Evolutionary conservation across 2,329 filamentous ascomycete genomes (phyloP).

Genomic region (Xylariaceae sp.): DNA sequence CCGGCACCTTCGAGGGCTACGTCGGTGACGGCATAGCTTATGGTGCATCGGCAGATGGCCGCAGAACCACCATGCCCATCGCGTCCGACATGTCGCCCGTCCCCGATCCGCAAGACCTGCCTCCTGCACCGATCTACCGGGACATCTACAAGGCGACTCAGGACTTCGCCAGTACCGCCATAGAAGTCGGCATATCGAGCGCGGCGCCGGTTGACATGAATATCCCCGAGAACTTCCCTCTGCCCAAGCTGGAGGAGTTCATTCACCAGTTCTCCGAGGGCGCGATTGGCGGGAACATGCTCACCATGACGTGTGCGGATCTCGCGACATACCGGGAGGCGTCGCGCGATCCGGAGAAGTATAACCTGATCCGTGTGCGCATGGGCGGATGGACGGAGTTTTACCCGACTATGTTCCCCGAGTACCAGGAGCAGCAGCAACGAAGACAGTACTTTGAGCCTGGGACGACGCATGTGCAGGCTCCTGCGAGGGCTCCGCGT

Average conservation of each 20-base stretch:
- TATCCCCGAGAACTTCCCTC: slow-evolving; percentile 22
- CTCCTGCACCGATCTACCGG: slow-evolving; percentile 9
- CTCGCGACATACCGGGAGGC: slow-evolving; percentile 19
- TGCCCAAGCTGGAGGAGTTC: slow-evolving; percentile 14
- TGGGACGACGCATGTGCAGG: too few relatives aligned
- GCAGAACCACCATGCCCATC: slow-evolving; percentile 19
- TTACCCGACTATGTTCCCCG: slow-evolving; percentile 22
- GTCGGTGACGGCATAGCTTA: slow-evolving; percentile 20
- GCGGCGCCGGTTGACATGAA: slow-evolving; percentile 25
- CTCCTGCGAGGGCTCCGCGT: too few relatives aligned
- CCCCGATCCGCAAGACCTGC: slow-evolving; percentile 18
- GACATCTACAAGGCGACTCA: slow-evolving; percentile 19
- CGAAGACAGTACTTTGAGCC: slow-evolving; percentile 19
- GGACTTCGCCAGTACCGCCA: slow-evolving; percentile 5
- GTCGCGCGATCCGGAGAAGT: slow-evolving; percentile 19
- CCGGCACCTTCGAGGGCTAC: slow-evolving; percentile 23
- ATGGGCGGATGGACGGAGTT: slow-evolving; percentile 25
- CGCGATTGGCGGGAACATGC: slow-evolving; percentile 19
- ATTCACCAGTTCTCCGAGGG: slow-evolving; percentile 15
- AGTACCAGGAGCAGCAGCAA: slow-evolving; percentile 22
- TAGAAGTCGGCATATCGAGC: slow-evolving; percentile 20
- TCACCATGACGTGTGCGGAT: slow-evolving; percentile 23
- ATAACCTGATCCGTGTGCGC: slow-evolving; percentile 21
- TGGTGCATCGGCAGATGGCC: slow-evolving; percentile 23
- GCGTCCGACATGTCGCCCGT: slow-evolving; percentile 22